Evolutionary conservation across 2,329 filamentous ascomycete species (phyloP).

Genomic region (Scedosporium minutisporum): DNA sequence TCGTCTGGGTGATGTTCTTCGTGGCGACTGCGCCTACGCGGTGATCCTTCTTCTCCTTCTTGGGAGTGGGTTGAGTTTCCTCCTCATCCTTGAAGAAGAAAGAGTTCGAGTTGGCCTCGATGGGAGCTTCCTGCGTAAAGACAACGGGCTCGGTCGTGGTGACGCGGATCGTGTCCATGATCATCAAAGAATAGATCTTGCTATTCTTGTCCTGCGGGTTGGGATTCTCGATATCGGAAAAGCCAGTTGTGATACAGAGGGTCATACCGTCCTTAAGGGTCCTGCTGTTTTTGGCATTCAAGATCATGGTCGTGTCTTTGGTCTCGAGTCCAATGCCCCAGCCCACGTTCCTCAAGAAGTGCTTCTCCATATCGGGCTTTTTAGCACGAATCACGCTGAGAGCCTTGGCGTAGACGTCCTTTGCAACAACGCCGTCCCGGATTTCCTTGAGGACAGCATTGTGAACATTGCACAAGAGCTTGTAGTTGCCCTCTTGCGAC

Average conservation of each 20-base stretch:
- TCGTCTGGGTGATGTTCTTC: conserved; percentile 91
- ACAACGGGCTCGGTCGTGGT: conserved; percentile 69
- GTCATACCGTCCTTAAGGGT: conserved; percentile 95
- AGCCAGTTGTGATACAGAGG: conserved; percentile 77
- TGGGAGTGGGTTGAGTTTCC: conserved; percentile 74
- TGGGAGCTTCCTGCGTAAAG: conserved; percentile 87
- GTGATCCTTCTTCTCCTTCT: conserved; percentile 79
- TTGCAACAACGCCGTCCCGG: conserved; percentile 73
- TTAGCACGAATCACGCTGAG: conserved; percentile 71
- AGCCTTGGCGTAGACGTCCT: conserved; percentile 89
- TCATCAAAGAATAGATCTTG: conserved; percentile 77
- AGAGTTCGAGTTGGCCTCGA: conserved; percentile 85
- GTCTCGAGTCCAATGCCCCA: conserved; percentile 89
- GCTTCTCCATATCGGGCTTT: conserved; percentile 90
- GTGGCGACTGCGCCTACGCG: conserved; percentile 80
- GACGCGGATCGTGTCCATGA: conserved; percentile 90
- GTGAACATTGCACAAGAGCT: conserved; percentile 74
- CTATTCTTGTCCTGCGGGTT: conserved; percentile 83
- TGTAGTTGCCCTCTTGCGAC: conserved; percentile 89
- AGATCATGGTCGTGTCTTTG: conserved; percentile 68
- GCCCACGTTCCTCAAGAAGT: conserved; percentile 88
- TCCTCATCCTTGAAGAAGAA: conserved; percentile 99
- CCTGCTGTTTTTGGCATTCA: conserved; percentile 80
- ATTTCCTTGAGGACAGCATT: conserved; percentile 86
- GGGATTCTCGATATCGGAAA: conserved; percentile 80